These are phyloP conservation scores for Leishmania guyanensis DNA, from an alignment of 208 protist genomes.

Conservation along the genomic window DNA sequence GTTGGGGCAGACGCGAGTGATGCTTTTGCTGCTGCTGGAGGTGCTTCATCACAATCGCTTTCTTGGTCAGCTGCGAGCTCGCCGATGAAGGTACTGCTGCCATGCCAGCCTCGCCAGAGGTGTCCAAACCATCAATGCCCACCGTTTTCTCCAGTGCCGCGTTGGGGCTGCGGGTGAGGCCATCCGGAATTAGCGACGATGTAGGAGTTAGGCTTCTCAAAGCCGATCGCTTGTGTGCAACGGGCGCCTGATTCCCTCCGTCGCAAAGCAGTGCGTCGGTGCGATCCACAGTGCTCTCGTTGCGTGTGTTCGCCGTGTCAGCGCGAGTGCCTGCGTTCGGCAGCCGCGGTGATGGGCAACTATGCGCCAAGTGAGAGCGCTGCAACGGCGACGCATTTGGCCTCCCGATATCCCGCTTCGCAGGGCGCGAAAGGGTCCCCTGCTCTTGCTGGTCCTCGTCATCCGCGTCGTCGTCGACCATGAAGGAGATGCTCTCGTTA, in stretches of 20 bases:
- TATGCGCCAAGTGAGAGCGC: slow-evolving; percentile 13
- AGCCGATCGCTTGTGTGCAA: background rate
- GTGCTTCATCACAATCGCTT: slow-evolving; percentile 47
- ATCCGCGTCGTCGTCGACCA: slow-evolving; percentile 33
- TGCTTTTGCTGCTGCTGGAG: slow-evolving; percentile 10
- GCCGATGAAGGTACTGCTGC: background rate
- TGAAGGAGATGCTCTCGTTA: slow-evolving; percentile 57
- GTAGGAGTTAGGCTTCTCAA: background rate
- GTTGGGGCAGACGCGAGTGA: slow-evolving; percentile 8
- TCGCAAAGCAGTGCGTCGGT: background rate
- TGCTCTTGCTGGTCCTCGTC: background rate
- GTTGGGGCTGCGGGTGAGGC: background rate
- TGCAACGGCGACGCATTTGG: background rate
- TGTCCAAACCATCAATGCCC: background rate
- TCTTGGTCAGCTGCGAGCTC: slow-evolving; percentile 10
- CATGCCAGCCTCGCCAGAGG: background rate
- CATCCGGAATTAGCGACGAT: slow-evolving; percentile 3
- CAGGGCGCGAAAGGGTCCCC: background rate
- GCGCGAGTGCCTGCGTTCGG: slow-evolving; percentile 23
- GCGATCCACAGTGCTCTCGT: background rate
- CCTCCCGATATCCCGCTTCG: background rate
- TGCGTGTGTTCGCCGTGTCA: slow-evolving; percentile 11
- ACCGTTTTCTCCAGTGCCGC: background rate
- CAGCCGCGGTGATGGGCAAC: slow-evolving; percentile 2
- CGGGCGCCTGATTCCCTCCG: background rate